phyloP scores from a whole-genome alignment of 208 protist genomes.

The Wallacemonas collosoma region DNA sequence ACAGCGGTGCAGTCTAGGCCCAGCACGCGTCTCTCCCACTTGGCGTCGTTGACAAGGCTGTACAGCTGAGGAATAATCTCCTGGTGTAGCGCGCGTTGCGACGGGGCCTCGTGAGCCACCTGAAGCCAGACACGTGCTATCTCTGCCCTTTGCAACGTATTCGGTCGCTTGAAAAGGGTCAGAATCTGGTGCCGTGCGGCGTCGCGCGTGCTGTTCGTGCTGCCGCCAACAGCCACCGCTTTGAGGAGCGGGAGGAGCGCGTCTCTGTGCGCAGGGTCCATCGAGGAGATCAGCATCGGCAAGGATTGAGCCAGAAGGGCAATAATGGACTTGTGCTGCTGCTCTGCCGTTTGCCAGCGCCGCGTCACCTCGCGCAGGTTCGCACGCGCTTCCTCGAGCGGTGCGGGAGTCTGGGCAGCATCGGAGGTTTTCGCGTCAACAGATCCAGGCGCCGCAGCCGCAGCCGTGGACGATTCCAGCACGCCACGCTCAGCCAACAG shows the following conservation, averaged over 20 bases:
- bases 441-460: not conserved
- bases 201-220: conserved; percentile 31
- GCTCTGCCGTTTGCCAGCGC: conserved; percentile 27
- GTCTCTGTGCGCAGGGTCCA: conserved; percentile 62
- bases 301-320: conserved; percentile 47
- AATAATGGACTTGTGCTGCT: conserved; percentile 29
- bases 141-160: conserved; percentile 31
- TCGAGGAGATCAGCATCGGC: conserved; percentile 39
- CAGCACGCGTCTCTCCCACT: conserved; percentile 54
- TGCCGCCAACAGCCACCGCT: conserved; percentile 34
- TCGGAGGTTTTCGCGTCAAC: not conserved
- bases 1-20: conserved; percentile 54
- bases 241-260: conserved; percentile 63
- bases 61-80: conserved; percentile 73
- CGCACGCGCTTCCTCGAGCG: conserved; percentile 17
- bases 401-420: not conserved
- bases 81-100: conserved; percentile 39
- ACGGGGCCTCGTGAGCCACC: conserved; percentile 37
- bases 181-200: conserved; percentile 53
- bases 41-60: conserved; percentile 53
- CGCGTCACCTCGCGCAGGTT: conserved; percentile 16
- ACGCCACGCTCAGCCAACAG: not conserved
- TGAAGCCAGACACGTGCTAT: conserved; percentile 56
- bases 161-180: conserved; percentile 59
- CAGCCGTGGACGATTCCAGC: not conserved